phyloP scores from a whole-genome alignment of 139 green algal genomes.

The Chlorella sp. region DNA sequence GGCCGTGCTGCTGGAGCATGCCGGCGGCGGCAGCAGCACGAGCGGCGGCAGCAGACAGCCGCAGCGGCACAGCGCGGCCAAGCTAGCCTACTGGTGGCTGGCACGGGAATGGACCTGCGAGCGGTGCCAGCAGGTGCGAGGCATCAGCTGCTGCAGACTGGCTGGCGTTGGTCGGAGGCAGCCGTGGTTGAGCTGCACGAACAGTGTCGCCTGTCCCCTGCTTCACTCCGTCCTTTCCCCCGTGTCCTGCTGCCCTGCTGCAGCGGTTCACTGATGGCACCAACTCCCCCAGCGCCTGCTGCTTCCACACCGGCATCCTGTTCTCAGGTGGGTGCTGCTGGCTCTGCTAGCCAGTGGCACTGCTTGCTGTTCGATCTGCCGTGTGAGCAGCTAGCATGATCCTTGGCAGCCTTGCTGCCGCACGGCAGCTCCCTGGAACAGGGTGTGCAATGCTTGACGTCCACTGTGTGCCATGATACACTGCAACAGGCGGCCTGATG shows the following conservation, averaged over 20 bases:
- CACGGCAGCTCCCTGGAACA: too few species aligned
- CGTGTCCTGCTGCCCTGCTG: not conserved
- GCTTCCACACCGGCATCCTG: conserved; percentile 34
- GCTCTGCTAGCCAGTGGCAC: not conserved
- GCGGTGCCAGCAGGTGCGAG: not conserved
- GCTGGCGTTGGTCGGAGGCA: too few species aligned
- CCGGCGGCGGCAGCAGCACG: not conserved
- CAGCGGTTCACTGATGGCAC: conserved; percentile 16
- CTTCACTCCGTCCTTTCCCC: too few species aligned
- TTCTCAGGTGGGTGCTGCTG: not conserved
- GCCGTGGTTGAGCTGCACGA: too few species aligned
- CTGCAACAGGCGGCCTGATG: conserved; percentile 7
- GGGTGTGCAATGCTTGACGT: too few species aligned
- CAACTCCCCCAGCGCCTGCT: conserved; percentile 19
- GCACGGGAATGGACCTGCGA: not conserved
- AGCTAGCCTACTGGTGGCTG: not conserved
- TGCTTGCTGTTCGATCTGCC: too few species aligned
- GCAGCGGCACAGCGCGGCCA: not conserved
- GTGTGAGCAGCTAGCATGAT: too few species aligned
- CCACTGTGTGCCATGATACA: too few species aligned
- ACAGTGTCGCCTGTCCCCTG: too few species aligned
- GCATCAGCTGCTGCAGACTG: not conserved
- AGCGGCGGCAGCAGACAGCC: not conserved
- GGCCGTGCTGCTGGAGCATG: not conserved
- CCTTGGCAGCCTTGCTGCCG: too few species aligned